Evolutionary conservation across 169 alveolate species (phyloP), one percentile per base, ranked within the genome.

Genomic region (Plasmodium vivax): DNA sequence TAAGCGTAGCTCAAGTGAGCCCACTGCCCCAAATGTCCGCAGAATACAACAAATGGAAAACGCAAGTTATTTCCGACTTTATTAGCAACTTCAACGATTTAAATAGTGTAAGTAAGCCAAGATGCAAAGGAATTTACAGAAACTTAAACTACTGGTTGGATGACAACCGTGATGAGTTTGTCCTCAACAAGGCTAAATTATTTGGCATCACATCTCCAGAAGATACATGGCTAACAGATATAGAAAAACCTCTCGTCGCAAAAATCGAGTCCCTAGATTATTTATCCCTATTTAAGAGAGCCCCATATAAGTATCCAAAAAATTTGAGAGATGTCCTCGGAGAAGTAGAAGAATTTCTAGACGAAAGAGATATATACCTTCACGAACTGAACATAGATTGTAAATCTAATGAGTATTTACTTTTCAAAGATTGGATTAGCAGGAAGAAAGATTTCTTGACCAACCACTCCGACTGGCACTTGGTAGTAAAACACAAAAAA

Each of bases 141-240:
- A 75, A 36, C 83, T 75, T 75, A 75, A 75, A 36, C 56, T 36
- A 75, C 23, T 75, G 83, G 83, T 32, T 75, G 43, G 83, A 75
- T 36, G 83, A 75, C 8, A 75, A 75, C 36, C 38, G 83, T 4
- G 83, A 75, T 8, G 83, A 75, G 14, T 75, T 75, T 75, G 23
- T 75, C n/a, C n/a, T 36, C 2, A 75, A 36, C 43, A 75, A 75
- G 47, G 47, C 45, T 36, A 23, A 10, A 75, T 34, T 34, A 43
- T 75, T 75, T 75, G 83, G 83, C n/a, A 75, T 75, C 16, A 75
- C 10, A 10, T 75, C 56, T 8, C 32, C 83, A 5, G 45, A 34
- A 10, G 56, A 75, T 4, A 36, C 38, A 32, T 75, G 83, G 83
- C 27, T 32, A 12, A 36, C 14, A 34, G 62, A 34, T 2, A 36